Conservation (phyloP, 331 rosid genomes). For the Quercus tomentella region DNA sequence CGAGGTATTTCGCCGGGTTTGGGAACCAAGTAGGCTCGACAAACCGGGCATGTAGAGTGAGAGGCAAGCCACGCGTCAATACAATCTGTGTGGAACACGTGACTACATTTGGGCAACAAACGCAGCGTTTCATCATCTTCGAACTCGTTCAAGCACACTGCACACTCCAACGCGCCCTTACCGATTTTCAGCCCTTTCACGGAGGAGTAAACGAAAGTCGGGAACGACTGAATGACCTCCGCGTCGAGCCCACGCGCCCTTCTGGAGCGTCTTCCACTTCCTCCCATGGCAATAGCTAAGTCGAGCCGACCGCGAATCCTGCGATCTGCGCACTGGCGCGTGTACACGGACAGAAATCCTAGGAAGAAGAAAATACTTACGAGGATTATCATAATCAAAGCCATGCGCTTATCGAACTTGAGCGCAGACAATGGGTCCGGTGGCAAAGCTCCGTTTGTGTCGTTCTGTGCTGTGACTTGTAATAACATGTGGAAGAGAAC, state of each 20-base stretch:
- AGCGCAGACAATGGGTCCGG: neutral
- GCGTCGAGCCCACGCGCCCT: conserved; percentile 52
- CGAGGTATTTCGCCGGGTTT: conserved; percentile 35
- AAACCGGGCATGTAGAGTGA: conserved; percentile 87
- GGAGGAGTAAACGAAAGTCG: conserved; percentile 66
- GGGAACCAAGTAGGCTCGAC: conserved; percentile 63
- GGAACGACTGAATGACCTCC: conserved; percentile 54
- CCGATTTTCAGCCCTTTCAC: conserved; percentile 72
- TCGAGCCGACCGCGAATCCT: conserved; percentile 29
- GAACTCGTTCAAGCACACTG: conserved; percentile 84
- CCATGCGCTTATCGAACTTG: conserved; percentile 53
- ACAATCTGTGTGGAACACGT: conserved; percentile 75
- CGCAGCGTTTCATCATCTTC: conserved; percentile 78
- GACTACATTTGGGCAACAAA: conserved; percentile 78
- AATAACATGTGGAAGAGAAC: neutral
- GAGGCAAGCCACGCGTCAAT: conserved; percentile 71
- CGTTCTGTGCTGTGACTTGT: conserved; percentile 27
- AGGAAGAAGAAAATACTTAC: conserved; percentile 53
- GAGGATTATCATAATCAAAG: conserved; percentile 45
- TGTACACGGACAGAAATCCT: conserved; percentile 75
- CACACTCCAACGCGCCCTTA: conserved; percentile 67
- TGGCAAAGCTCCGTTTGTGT: neutral
- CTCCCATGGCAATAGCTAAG: conserved; percentile 14
- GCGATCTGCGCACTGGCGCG: conserved; percentile 47
- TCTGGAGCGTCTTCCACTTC: conserved; percentile 2